These are phyloP conservation scores for Parietichytrium sp. DNA, from an alignment of 108 stramenopile species.

Conservation along the genomic window DNA sequence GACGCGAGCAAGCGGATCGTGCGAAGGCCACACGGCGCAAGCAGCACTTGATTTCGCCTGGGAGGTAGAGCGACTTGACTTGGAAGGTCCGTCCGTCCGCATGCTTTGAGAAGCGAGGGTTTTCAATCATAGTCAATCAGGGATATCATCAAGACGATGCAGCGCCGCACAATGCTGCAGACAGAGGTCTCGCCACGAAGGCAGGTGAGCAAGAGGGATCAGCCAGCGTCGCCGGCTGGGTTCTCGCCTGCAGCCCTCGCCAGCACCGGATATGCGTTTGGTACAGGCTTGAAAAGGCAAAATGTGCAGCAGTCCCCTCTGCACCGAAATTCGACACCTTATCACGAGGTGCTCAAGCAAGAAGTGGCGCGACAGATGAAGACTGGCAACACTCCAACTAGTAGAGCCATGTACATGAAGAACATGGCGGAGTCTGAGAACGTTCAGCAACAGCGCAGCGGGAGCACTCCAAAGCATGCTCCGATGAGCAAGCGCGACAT, in stretches of 20 bases:
- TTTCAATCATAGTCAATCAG: background rate
- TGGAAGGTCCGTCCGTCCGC: too few species aligned
- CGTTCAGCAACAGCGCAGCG: background rate
- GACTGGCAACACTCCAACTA: background rate
- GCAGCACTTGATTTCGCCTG: too few species aligned
- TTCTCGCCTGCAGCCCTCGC: slow-evolving; percentile 1
- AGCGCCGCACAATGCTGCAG: too few species aligned
- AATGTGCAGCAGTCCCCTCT: slow-evolving; percentile 19
- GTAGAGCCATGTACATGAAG: background rate
- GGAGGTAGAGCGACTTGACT: too few species aligned
- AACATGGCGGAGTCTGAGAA: background rate
- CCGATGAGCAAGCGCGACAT: background rate
- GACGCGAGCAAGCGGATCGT: too few species aligned
- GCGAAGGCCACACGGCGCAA: too few species aligned
- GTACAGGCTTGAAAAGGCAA: background rate
- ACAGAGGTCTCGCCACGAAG: background rate
- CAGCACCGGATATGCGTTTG: background rate
- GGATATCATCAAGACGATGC: too few species aligned
- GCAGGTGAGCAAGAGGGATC: background rate
- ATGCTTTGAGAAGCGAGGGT: too few species aligned
- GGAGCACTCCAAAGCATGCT: background rate
- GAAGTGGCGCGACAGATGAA: slow-evolving; percentile 14
- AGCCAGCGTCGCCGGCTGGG: slow-evolving; percentile 30
- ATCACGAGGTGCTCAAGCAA: background rate
- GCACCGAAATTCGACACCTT: background rate